These are phyloP conservation scores for Climacium dendroides DNA, from an alignment of 225 moss, liverwort and hornwort genomes.

Conservation along the genomic window DNA sequence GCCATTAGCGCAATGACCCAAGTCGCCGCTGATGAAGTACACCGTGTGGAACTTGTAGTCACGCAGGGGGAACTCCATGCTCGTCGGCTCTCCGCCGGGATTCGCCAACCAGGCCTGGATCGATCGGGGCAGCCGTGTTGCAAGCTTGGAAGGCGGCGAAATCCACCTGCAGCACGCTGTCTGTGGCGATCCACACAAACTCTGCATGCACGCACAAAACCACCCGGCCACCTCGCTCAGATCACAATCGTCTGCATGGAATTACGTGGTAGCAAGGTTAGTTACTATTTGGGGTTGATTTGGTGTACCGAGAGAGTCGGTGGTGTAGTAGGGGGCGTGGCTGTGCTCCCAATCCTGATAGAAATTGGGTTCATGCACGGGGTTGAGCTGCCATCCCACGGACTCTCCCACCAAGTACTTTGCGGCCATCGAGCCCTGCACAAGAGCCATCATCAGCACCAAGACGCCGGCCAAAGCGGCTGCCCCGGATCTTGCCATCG, in stretches of 20 bases:
- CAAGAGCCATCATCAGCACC: background rate
- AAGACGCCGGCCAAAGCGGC: background rate
- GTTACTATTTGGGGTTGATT: no score
- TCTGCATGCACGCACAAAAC: background rate
- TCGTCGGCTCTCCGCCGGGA: background rate
- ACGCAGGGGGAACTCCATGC: background rate
- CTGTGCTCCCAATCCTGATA: background rate
- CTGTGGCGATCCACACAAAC: background rate
- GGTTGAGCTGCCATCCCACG: fast-evolving
- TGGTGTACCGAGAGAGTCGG: background rate
- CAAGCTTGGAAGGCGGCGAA: background rate
- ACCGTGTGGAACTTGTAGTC: background rate
- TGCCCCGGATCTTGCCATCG: background rate
- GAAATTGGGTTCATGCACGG: background rate
- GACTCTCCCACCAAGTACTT: background rate
- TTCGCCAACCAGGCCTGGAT: background rate
- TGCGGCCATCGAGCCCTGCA: background rate
- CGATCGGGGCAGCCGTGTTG: background rate
- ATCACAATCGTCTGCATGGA: background rate
- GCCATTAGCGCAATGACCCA: background rate
- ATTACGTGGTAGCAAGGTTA: background rate
- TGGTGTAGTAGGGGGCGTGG: background rate
- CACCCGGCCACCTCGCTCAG: background rate
- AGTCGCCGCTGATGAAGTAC: background rate
- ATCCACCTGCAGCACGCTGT: background rate